Percentiles rank a stretch among this genome's conserved stretches.
phyloP scores from a whole-genome alignment of 352 stramenopile genomes.

The Elongisporangium undulatum region DNA sequence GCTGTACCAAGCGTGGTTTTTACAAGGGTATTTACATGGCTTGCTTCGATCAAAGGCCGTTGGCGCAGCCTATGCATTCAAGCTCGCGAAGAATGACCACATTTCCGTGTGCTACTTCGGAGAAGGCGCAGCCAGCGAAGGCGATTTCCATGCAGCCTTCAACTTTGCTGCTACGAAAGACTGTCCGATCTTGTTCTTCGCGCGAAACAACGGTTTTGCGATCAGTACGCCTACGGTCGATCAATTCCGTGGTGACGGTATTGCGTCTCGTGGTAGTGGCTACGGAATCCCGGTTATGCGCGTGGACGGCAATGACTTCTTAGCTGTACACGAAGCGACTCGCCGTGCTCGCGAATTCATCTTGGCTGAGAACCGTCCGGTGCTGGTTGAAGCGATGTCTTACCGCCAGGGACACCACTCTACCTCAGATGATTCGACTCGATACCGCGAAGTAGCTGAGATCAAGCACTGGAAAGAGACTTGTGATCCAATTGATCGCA shows the following conservation, averaged over 20 bases:
- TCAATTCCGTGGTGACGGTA: constrained; percentile 97
- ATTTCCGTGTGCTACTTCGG: constrained; percentile 96
- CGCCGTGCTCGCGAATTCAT: constrained; percentile 88
- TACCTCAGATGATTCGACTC: constrained; percentile 97
- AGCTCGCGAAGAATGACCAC: constrained; percentile 88
- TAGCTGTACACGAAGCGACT: constrained; percentile 94
- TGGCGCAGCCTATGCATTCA: constrained; percentile 95
- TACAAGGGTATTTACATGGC: not conserved
- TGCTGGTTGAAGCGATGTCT: constrained; percentile 98
- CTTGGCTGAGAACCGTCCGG: constrained; percentile 83
- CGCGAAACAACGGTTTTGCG: constrained; percentile 98
- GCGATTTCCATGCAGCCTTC: constrained; percentile 96
- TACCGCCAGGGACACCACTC: constrained; percentile 98
- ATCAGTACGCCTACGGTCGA: constrained; percentile 95
- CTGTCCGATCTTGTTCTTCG: constrained; percentile 96
- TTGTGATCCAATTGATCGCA: constrained; percentile 87
- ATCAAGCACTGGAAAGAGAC: constrained; percentile 91
- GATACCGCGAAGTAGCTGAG: constrained; percentile 92
- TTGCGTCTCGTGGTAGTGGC: constrained; percentile 90
- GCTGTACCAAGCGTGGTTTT: not conserved
- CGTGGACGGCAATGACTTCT: constrained; percentile 97
- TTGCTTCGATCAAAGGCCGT: constrained; percentile 68
- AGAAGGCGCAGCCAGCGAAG: constrained; percentile 95
- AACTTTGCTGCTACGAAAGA: constrained; percentile 97
- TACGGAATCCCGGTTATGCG: constrained; percentile 97